Evolutionary conservation across 306 rosid genomes (phyloP).

Genomic region (Luffa acutangula): DNA sequence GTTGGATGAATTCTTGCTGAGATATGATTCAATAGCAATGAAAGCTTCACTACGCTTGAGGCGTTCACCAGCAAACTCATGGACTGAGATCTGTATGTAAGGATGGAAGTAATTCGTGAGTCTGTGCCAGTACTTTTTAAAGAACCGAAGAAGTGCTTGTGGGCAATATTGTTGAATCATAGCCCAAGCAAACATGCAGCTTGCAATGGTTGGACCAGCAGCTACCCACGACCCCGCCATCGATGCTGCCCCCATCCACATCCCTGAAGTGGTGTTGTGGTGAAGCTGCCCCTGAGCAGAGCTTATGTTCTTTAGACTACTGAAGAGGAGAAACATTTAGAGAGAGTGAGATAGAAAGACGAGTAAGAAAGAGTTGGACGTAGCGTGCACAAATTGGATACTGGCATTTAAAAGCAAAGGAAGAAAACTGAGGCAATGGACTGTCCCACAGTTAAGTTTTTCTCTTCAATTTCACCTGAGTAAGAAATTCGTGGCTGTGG

Average conservation of each 20-base stretch:
- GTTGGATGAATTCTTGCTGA: slow-evolving; percentile 61
- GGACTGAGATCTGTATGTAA: slow-evolving; percentile 58
- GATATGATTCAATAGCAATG: slow-evolving; percentile 66
- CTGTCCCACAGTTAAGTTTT: neutral
- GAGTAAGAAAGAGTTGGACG: neutral
- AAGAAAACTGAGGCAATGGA: neutral
- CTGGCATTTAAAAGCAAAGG: neutral
- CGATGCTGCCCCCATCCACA: neutral
- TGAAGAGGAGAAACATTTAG: neutral
- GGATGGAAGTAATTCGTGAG: slow-evolving; percentile 51
- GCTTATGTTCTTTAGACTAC: neutral
- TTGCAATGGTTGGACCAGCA: slow-evolving; percentile 70
- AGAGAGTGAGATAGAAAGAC: neutral
- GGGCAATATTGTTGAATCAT: slow-evolving; percentile 82
- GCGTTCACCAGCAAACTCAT: slow-evolving; percentile 66
- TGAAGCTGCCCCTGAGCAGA: neutral
- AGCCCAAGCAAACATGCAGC: slow-evolving; percentile 84
- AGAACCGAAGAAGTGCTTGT: slow-evolving; percentile 36
- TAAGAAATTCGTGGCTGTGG: neutral
- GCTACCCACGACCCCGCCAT: slow-evolving; percentile 31
- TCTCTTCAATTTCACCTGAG: neutral
- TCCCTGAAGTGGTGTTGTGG: neutral
- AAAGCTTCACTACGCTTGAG: slow-evolving; percentile 74
- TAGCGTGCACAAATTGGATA: neutral
- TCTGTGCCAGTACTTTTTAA: slow-evolving; percentile 32